Conservation (phyloP, 2,329 filamentous ascomycete genomes). For the Fonsecaea erecta region DNA sequence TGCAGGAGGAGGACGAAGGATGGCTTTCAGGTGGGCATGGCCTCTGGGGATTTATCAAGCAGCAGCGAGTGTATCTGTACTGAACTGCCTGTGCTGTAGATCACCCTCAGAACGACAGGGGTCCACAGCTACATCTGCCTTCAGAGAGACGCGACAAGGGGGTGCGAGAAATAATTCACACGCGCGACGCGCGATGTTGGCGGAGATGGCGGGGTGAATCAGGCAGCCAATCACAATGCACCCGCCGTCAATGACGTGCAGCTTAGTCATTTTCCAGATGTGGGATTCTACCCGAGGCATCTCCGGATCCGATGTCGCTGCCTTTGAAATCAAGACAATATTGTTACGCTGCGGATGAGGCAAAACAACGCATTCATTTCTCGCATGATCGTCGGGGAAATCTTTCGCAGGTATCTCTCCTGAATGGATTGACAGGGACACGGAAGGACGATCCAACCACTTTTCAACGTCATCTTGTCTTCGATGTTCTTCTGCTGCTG, state of each 20-base stretch:
- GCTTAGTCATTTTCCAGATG: background rate
- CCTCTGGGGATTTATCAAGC: background rate
- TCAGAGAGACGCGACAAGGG: conserved; percentile 5
- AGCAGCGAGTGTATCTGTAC: background rate
- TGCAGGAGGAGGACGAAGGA: background rate
- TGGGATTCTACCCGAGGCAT: conserved; percentile 10
- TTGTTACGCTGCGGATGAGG: background rate
- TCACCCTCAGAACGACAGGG: background rate
- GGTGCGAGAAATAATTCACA: conserved; percentile 13
- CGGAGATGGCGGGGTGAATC: conserved; percentile 3
- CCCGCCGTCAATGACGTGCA: background rate
- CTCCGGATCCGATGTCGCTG: background rate
- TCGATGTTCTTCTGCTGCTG: conserved; percentile 19
- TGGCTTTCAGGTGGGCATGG: background rate
- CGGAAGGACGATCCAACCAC: background rate
- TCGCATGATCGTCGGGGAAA: conserved; percentile 11
- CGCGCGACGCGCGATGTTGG: conserved; percentile 3
- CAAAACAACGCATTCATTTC: background rate
- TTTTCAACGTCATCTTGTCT: conserved; percentile 11
- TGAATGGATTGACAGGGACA: background rate
- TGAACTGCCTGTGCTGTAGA: conserved; percentile 1
- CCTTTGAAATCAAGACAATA: conserved; percentile 19
- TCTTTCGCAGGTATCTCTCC: background rate
- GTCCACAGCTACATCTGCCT: background rate
- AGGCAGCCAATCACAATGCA: background rate